phyloP scores from a whole-genome alignment of 108 stramenopile genomes.

The Stephanodiscus triporus region DNA sequence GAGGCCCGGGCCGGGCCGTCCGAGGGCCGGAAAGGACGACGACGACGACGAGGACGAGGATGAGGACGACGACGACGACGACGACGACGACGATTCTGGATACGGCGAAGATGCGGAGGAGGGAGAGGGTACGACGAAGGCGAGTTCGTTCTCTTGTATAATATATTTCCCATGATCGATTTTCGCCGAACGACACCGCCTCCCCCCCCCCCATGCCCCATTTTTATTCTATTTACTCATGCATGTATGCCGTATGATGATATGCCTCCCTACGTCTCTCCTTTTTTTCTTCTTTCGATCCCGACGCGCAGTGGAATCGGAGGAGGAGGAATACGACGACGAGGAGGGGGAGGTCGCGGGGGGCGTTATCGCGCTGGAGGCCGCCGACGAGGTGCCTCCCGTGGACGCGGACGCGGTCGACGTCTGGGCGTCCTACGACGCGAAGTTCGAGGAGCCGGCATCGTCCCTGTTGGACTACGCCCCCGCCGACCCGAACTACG shows the following conservation, averaged over 20 bases:
- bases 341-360: conserved; percentile 38
- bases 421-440: conserved; percentile 47
- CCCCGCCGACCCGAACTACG: conserved; percentile 37
- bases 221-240: not conserved
- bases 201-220: not conserved
- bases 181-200: not conserved
- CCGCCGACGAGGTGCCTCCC: conserved; percentile 20
- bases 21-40: conserved; percentile 25
- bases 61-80: conserved; percentile 12
- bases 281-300: not conserved
- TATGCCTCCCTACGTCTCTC: not conserved
- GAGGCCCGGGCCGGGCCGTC: conserved; percentile 10
- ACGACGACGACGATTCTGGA: not conserved
- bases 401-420: conserved; percentile 12
- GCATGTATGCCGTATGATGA: not conserved
- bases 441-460: conserved; percentile 32
- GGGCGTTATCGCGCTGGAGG: conserved; percentile 19
- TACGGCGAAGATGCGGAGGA: not conserved
- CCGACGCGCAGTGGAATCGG: not conserved
- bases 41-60: conserved; percentile 22
- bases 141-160: conserved; percentile 1
- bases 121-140: not conserved
- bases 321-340: conserved; percentile 29
- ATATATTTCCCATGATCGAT: not conserved
- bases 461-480: conserved; percentile 34